phyloP scores from a whole-genome alignment of 495 filamentous ascomycete genomes.

The Margaritispora aquatica region DNA sequence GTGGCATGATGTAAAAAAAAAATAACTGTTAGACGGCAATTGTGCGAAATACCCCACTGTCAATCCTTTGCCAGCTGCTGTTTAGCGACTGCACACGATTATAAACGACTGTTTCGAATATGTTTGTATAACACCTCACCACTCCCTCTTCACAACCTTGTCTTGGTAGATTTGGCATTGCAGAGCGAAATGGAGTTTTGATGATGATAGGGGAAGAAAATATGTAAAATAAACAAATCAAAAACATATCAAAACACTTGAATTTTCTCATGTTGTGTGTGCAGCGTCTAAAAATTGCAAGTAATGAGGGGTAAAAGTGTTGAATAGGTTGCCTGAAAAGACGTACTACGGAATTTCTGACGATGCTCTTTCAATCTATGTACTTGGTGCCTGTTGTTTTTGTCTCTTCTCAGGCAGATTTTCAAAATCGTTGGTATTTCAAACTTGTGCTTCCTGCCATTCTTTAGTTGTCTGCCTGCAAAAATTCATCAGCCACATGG shows the following conservation, averaged over 20 bases:
- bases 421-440: not conserved
- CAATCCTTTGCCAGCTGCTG: conserved; percentile 9
- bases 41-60: conserved; percentile 18
- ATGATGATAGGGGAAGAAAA: conserved; percentile 3
- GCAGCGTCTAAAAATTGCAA: too few relatives aligned
- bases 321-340: too few relatives aligned
- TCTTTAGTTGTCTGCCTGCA: not conserved
- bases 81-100: conserved; percentile 5
- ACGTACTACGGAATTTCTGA: too few relatives aligned
- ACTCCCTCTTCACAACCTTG: conserved; percentile 23
- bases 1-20: conserved; percentile 48
- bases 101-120: conserved; percentile 10
- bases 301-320: too few relatives aligned
- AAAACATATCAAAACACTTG: conserved; percentile 14
- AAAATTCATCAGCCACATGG: not conserved
- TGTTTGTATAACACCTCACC: conserved; percentile 26
- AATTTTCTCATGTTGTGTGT: too few relatives aligned
- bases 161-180: conserved; percentile 23
- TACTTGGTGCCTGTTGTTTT: not conserved
- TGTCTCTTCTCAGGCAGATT: not conserved
- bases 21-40: conserved; percentile 5
- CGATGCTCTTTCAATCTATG: not conserved
- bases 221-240: conserved; percentile 23
- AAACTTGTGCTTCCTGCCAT: not conserved
- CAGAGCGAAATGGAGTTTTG: conserved; percentile 20